Conservation (phyloP, 176 grass and related monocot species). For the Tillandsia leiboldiana region DNA sequence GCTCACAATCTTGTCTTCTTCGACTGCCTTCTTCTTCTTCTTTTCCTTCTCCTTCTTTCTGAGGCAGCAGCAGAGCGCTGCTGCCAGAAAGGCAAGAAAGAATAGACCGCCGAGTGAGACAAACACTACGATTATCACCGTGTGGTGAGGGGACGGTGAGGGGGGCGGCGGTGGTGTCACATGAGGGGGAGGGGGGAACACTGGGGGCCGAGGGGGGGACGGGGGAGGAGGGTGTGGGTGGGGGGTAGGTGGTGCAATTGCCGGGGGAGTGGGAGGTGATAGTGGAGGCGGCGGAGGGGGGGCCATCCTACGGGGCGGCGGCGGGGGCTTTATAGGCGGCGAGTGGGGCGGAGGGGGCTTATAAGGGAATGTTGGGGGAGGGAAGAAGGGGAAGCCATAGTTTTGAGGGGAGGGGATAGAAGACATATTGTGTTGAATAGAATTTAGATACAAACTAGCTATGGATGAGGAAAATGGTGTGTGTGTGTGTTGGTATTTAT, state of each 20-base stretch:
- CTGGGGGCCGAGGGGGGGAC: background rate
- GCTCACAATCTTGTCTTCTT: conserved; percentile 1
- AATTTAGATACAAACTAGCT: too few relatives aligned
- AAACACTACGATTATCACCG: conserved; percentile 2
- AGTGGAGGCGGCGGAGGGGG: background rate
- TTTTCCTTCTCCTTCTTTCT: background rate
- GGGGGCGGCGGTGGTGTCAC: background rate
- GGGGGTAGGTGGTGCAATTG: background rate
- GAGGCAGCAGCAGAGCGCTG: conserved; percentile 9
- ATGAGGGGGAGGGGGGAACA: background rate
- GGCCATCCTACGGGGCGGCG: background rate
- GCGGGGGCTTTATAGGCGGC: background rate
- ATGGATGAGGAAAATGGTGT: too few relatives aligned
- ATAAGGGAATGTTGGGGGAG: background rate
- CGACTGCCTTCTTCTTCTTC: conserved; percentile 11
- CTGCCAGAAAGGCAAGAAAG: conserved; percentile 11
- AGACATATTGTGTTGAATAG: too few relatives aligned
- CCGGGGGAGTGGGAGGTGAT: background rate
- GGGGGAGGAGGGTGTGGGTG: background rate
- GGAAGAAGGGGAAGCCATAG: background rate
- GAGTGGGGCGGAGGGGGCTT: background rate
- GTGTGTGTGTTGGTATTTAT: too few relatives aligned
- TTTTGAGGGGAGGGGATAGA: background rate
- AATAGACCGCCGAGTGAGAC: conserved; percentile 1
- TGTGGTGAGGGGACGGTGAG: background rate